A percentile compares a stretch with the other conserved stretches of the same genome.
Evolutionary conservation across 2,329 filamentous ascomycete genomes (phyloP).

Genomic region (Xylariaceae sp.): DNA sequence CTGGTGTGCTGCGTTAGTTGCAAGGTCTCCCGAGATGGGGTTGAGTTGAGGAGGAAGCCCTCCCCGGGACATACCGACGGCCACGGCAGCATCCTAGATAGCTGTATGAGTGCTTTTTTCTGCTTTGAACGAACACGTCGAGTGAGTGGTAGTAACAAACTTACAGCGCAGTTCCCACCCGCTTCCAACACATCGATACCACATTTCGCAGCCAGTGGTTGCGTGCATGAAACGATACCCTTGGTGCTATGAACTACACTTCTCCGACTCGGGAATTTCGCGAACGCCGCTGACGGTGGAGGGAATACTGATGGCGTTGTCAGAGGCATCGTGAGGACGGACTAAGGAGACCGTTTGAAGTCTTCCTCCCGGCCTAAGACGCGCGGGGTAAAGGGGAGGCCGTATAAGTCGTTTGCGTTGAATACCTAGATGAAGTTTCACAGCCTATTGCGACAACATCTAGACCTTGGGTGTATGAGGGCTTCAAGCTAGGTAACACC

Average conservation of each 20-base stretch:
- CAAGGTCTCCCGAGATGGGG: background rate
- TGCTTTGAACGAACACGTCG: background rate
- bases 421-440: background rate
- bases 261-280: slow-evolving; percentile 74
- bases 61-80: slow-evolving; percentile 65
- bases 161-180: slow-evolving; percentile 90
- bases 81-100: slow-evolving; percentile 86
- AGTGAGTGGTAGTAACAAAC: slow-evolving; percentile 41
- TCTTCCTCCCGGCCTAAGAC: background rate
- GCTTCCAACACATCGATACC: slow-evolving; percentile 82
- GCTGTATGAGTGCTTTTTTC: background rate
- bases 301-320: slow-evolving; percentile 51
- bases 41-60: background rate
- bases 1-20: slow-evolving; percentile 45
- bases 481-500: background rate
- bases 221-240: slow-evolving; percentile 87
- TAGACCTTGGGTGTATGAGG: background rate
- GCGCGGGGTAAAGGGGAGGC: slow-evolving; percentile 5
- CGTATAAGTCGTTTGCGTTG: background rate
- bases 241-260: slow-evolving; percentile 93
- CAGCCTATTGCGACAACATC: background rate
- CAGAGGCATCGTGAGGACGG: slow-evolving; percentile 48
- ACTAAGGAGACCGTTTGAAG: background rate
- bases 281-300: slow-evolving; percentile 52
- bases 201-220: slow-evolving; percentile 86